Percentiles rank a stretch among this genome's conserved stretches.
Evolutionary conservation across 768 basidiomycete genomes (phyloP).

Genomic region (Agrocybe chaxingu): DNA sequence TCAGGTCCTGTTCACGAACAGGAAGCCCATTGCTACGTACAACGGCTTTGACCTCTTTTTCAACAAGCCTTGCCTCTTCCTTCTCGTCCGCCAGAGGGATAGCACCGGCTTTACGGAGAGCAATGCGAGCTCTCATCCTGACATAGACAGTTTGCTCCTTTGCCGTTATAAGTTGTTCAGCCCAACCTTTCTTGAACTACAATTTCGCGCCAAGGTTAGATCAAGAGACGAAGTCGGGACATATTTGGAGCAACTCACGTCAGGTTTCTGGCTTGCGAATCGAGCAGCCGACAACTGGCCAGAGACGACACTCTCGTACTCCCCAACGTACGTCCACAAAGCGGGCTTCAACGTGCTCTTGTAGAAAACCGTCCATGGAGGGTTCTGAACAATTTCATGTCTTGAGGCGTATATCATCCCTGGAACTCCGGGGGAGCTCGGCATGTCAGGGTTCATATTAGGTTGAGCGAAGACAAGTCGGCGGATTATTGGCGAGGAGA

Average conservation of each 20-base stretch:
- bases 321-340: conserved; percentile 23
- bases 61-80: conserved; percentile 4
- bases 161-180: conserved; percentile 5
- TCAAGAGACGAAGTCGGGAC: background rate
- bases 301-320: conserved; percentile 18
- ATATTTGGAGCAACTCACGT: conserved; percentile 1
- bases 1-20: conserved; percentile 8
- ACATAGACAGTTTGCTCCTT: conserved; percentile 16
- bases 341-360: conserved; percentile 6
- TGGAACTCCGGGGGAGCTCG: conserved; percentile 18
- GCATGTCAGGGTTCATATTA: conserved; percentile 19
- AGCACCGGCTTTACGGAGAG: conserved; percentile 13
- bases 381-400: conserved; percentile 14
- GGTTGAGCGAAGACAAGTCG: conserved; percentile 17
- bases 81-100: conserved; percentile 11
- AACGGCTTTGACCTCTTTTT: conserved; percentile 10
- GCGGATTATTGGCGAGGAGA: conserved; percentile 8
- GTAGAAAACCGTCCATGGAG: conserved; percentile 18
- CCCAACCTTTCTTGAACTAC: conserved; percentile 19
- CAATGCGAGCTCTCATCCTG: conserved; percentile 23
- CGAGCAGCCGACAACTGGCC: conserved; percentile 17
- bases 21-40: conserved; percentile 2
- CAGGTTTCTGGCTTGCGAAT: conserved; percentile 13
- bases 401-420: conserved; percentile 21
- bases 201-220: background rate